These are phyloP conservation scores for Aspergillus carbonarius DNA, from an alignment of 2,329 filamentous ascomycete species.

Conservation along the genomic window DNA sequence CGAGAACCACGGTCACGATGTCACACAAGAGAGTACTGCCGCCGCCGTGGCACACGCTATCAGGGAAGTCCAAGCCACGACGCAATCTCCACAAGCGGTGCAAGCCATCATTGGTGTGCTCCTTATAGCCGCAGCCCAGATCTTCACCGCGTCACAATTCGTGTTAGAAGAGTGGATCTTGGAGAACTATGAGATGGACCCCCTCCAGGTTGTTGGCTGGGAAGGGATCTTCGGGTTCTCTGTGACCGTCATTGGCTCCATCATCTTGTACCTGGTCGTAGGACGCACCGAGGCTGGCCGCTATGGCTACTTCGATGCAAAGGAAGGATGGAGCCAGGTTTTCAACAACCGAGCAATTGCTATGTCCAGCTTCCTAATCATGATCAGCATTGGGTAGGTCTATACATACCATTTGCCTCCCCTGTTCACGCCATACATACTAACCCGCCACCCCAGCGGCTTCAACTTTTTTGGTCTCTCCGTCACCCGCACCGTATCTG, in stretches of 20 bases:
- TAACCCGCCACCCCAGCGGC: conserved; percentile 56
- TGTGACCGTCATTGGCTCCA: conserved; percentile 75
- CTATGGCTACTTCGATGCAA: conserved; percentile 86
- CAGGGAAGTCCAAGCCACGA: conserved; percentile 43
- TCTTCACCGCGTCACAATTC: conserved; percentile 96
- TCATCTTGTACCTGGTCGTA: conserved; percentile 73
- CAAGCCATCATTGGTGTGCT: conserved; percentile 78
- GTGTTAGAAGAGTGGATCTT: conserved; percentile 94
- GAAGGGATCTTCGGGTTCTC: conserved; percentile 88
- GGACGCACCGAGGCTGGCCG: conserved; percentile 71
- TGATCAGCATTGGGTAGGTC: conserved; percentile 92
- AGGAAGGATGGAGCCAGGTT: conserved; percentile 81
- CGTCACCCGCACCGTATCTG: conserved; percentile 84
- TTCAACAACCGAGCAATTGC: conserved; percentile 68
- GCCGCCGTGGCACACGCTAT: conserved; percentile 39
- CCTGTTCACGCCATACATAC: not conserved
- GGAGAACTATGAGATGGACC: conserved; percentile 74
- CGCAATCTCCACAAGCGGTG: conserved; percentile 57
- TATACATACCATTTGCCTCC: conserved; percentile 12
- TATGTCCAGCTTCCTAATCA: conserved; percentile 81
- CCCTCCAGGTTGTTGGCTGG: conserved; percentile 91
- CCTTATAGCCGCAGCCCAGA: conserved; percentile 88
- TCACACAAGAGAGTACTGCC: conserved; percentile 30
- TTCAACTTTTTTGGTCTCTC: conserved; percentile 99
- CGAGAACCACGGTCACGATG: conserved; percentile 48